phyloP scores from a whole-genome alignment of 305 asterid genomes.

The Solanum hybrid region DNA sequence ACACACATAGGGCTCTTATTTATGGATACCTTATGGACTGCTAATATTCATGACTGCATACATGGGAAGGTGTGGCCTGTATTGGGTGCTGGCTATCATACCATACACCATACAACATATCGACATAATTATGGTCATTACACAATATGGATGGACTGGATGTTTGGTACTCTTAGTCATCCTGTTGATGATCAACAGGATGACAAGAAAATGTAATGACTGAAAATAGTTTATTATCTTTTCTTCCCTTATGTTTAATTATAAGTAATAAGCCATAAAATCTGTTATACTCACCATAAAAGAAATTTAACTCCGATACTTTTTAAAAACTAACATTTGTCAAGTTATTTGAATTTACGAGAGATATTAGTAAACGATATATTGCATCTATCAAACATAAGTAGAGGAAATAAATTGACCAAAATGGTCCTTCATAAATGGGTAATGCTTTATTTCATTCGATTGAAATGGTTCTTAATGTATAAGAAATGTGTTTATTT shows the following conservation, averaged over 20 bases:
- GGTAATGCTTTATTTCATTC: too few relatives aligned
- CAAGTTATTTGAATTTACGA: not conserved
- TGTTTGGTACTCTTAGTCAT: conserved; percentile 92
- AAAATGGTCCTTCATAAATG: too few relatives aligned
- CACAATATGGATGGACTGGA: conserved; percentile 99
- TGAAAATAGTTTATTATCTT: not conserved
- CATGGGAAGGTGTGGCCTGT: conserved; percentile 87
- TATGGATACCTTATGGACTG: conserved; percentile 83
- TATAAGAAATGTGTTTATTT: not conserved
- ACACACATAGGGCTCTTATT: conserved; percentile 70
- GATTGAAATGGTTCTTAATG: too few relatives aligned
- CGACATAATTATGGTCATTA: conserved; percentile 93
- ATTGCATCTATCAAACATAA: too few relatives aligned
- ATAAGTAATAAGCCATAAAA: too few relatives aligned
- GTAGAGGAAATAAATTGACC: too few relatives aligned
- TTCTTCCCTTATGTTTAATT: too few relatives aligned
- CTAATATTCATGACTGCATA: conserved; percentile 91
- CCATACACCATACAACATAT: conserved; percentile 95
- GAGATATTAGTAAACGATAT: not conserved
- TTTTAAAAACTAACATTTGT: not conserved
- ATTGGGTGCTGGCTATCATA: conserved; percentile 94
- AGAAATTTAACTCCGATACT: not conserved
- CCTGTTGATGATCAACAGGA: conserved; percentile 46
- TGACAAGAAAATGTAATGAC: conserved; percentile 41
- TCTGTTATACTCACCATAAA: too few relatives aligned